Evolutionary conservation across 192 early-diverging fungal species (phyloP).

Genomic region (Chytriomyces sp.): DNA sequence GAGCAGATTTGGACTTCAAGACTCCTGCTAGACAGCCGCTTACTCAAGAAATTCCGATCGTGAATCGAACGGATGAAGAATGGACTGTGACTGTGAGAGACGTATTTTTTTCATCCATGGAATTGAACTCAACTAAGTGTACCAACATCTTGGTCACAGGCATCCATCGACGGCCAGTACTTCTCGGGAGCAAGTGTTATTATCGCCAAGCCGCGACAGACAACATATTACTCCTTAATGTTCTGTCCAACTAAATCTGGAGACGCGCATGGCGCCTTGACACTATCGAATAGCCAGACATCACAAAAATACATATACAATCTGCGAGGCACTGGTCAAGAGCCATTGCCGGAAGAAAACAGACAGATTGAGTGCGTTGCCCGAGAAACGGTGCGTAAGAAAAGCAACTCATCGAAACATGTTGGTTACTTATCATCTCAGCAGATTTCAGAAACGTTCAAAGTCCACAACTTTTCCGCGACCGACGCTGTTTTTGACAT

Average conservation of each 20-base stretch:
- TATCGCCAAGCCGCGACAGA: conserved; percentile 40
- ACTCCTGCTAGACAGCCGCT: conserved; percentile 52
- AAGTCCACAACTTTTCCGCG: conserved; percentile 47
- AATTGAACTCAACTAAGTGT: neutral
- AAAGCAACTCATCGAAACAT: neutral
- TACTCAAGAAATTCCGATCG: conserved; percentile 59
- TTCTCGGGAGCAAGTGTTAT: conserved; percentile 46
- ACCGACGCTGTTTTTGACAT: conserved; percentile 51
- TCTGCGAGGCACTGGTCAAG: conserved; percentile 47
- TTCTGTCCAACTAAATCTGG: conserved; percentile 47
- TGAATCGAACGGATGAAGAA: conserved; percentile 60
- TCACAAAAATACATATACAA: conserved; percentile 56
- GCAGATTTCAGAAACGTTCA: conserved; percentile 37
- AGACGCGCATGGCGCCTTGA: conserved; percentile 38
- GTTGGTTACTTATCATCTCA: neutral
- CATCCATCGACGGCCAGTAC: conserved; percentile 45
- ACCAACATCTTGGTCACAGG: conserved; percentile 17
- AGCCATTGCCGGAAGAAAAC: conserved; percentile 54
- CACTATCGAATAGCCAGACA: conserved; percentile 53
- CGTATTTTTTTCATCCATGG: neutral
- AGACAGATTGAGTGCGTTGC: conserved; percentile 48
- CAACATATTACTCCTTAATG: conserved; percentile 42
- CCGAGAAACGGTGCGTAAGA: conserved; percentile 30
- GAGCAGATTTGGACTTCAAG: conserved; percentile 51
- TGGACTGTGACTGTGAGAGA: conserved; percentile 52